Conservation (phyloP, 805 yeast genomes). For the Kodamaea neixiangensis region DNA sequence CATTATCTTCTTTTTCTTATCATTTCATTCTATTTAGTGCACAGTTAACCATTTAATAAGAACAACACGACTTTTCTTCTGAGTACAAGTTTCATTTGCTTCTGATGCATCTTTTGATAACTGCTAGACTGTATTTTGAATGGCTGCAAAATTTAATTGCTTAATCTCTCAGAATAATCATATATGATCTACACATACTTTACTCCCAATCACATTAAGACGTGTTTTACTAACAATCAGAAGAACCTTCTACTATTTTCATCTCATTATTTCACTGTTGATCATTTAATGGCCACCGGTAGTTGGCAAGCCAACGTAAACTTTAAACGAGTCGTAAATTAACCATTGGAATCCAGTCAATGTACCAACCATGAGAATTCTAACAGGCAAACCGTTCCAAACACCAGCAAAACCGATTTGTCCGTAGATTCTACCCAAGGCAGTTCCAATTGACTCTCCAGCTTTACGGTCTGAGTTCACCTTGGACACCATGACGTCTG, state of each 20-base stretch:
- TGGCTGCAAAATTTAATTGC: background rate
- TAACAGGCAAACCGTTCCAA: conserved; percentile 93
- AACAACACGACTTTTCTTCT: background rate
- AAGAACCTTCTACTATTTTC: background rate
- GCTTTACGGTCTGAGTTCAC: conserved; percentile 72
- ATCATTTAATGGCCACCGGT: conserved; percentile 58
- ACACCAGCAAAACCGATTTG: conserved; percentile 87
- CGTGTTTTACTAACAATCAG: background rate
- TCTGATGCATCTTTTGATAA: too few relatives aligned
- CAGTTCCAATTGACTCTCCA: conserved; percentile 65
- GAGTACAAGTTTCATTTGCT: too few relatives aligned
- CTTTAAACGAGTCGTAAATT: conserved; percentile 93
- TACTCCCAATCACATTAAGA: too few relatives aligned
- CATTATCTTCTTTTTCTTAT: background rate
- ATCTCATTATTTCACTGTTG: background rate
- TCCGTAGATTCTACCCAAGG: conserved; percentile 71
- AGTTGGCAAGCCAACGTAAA: conserved; percentile 91
- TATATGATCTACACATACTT: too few relatives aligned
- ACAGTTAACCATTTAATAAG: background rate
- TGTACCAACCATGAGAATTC: conserved; percentile 97
- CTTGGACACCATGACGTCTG: conserved; percentile 98
- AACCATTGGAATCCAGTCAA: conserved; percentile 97
- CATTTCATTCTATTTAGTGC: background rate
- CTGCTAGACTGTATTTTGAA: too few relatives aligned
- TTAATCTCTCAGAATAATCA: too few relatives aligned